These are phyloP conservation scores for Pyrenopolyporus hunteri DNA, from an alignment of 495 filamentous ascomycete species.

Conservation along the genomic window DNA sequence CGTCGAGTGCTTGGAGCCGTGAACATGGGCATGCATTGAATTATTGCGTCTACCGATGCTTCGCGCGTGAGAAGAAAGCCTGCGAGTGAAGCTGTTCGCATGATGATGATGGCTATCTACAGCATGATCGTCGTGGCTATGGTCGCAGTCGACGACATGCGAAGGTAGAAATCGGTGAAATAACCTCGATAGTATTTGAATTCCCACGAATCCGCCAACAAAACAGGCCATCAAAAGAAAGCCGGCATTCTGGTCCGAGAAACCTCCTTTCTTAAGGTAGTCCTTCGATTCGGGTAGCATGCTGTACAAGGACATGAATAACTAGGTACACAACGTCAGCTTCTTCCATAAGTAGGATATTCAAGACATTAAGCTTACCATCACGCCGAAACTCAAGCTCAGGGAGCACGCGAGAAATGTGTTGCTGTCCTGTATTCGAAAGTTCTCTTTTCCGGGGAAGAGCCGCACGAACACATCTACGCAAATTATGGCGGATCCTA, in stretches of 20 bases:
- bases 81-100: slow-evolving; percentile 38
- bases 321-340: slow-evolving; percentile 55
- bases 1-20: slow-evolving; percentile 11
- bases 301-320: slow-evolving; percentile 92
- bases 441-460: slow-evolving; percentile 73
- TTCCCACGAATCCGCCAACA: slow-evolving; percentile 79
- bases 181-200: slow-evolving; percentile 78
- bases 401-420: slow-evolving; percentile 85
- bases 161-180: slow-evolving; percentile 86
- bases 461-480: slow-evolving; percentile 76
- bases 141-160: slow-evolving; percentile 92
- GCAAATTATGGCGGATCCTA: slow-evolving; percentile 85
- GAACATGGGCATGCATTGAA: slow-evolving; percentile 13
- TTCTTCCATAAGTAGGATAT: slow-evolving; percentile 4
- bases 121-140: slow-evolving; percentile 68
- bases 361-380: slow-evolving; percentile 64
- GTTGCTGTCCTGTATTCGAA: slow-evolving; percentile 88
- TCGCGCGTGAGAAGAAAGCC: slow-evolving; percentile 35
- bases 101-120: slow-evolving; percentile 41
- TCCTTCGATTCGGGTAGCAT: slow-evolving; percentile 87
- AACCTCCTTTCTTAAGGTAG: slow-evolving; percentile 72
- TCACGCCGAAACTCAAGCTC: slow-evolving; percentile 95
- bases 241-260: slow-evolving; percentile 68
- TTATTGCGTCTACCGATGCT: slow-evolving; percentile 17
- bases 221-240: slow-evolving; percentile 80